Conservation (phyloP, 164 flowering plant species). For the Umbellularia californica region DNA sequence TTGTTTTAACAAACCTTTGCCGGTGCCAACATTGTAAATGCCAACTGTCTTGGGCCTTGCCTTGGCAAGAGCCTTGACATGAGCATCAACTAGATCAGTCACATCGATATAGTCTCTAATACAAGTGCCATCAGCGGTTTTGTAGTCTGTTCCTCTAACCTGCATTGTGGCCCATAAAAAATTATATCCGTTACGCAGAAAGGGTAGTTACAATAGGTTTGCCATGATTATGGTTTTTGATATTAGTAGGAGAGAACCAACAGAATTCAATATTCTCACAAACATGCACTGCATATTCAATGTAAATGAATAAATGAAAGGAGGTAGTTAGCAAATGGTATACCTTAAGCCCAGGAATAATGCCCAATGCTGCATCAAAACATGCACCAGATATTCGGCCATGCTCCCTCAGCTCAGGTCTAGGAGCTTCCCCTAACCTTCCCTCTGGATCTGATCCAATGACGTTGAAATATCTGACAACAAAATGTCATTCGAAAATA, state of each 20-base stretch:
- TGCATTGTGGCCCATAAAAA: slow-evolving; percentile 14
- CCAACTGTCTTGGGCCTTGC: slow-evolving; percentile 75
- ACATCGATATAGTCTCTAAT: slow-evolving; percentile 95
- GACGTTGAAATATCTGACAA: slow-evolving; percentile 84
- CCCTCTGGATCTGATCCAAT: slow-evolving; percentile 99
- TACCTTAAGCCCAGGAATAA: slow-evolving; percentile 88
- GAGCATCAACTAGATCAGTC: slow-evolving; percentile 95
- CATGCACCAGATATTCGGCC: slow-evolving; percentile 99
- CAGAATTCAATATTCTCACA: background rate
- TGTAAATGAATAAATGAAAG: background rate
- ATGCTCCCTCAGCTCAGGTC: slow-evolving; percentile 97
- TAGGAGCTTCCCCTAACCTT: slow-evolving; percentile 92
- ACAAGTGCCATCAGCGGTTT: slow-evolving; percentile 90
- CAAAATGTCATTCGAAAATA: no score
- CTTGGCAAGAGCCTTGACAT: slow-evolving; percentile 93
- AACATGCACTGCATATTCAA: background rate
- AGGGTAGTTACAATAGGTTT: background rate
- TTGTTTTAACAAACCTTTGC: slow-evolving; percentile 52
- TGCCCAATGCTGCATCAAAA: slow-evolving; percentile 92
- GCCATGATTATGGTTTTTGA: background rate
- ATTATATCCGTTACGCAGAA: slow-evolving; percentile 29
- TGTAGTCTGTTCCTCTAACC: slow-evolving; percentile 92
- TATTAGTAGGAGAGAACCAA: no score
- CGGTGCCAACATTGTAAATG: slow-evolving; percentile 96
- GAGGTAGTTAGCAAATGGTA: slow-evolving; percentile 13